A percentile compares a stretch with the other conserved stretches of the same genome.
These are phyloP conservation scores for Peronospora farinosa DNA, from an alignment of 352 stramenopile species.

Conservation along the genomic window DNA sequence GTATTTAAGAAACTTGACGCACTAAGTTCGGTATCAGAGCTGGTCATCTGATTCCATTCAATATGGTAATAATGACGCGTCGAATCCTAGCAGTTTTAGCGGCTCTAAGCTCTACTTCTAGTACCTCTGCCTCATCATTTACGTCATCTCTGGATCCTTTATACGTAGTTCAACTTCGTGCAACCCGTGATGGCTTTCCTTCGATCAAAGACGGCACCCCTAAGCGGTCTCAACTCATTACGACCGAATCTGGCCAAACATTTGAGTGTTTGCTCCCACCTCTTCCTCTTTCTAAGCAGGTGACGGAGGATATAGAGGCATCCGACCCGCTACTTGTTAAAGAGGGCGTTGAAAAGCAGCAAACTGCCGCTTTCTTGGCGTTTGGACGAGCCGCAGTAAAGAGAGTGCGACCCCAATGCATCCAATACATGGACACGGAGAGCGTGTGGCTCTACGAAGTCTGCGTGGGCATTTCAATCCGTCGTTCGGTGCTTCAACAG, in stretches of 20 bases:
- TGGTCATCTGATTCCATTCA: conserved; percentile 8
- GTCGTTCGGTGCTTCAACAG: conserved; percentile 33
- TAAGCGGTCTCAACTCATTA: conserved; percentile 51
- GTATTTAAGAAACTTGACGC: too few species aligned
- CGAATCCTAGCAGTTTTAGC: conserved; percentile 10
- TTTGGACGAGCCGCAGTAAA: conserved; percentile 48
- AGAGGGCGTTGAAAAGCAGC: conserved; percentile 10
- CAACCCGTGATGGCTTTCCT: conserved; percentile 34
- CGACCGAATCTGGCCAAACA: conserved; percentile 50
- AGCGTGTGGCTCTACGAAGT: conserved; percentile 63
- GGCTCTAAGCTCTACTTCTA: conserved; percentile 7
- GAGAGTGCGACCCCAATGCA: conserved; percentile 57
- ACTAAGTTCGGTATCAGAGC: conserved; percentile 5
- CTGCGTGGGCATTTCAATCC: conserved; percentile 49
- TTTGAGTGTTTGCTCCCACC: conserved; percentile 73
- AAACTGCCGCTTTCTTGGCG: conserved; percentile 25
- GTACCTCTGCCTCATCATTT: conserved; percentile 7
- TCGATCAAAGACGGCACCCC: conserved; percentile 12
- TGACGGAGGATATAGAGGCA: conserved; percentile 1
- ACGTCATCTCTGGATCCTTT: conserved; percentile 31
- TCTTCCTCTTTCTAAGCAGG: conserved; percentile 3
- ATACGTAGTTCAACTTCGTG: conserved; percentile 70
- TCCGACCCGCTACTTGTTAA: conserved; percentile 1
- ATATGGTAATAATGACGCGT: conserved; percentile 19
- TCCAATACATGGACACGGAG: conserved; percentile 50